Percentiles rank a stretch among this genome's conserved stretches.
These are phyloP conservation scores for Exophiala xenobiotica DNA, from an alignment of 2,329 filamentous ascomycete species.

Conservation along the genomic window DNA sequence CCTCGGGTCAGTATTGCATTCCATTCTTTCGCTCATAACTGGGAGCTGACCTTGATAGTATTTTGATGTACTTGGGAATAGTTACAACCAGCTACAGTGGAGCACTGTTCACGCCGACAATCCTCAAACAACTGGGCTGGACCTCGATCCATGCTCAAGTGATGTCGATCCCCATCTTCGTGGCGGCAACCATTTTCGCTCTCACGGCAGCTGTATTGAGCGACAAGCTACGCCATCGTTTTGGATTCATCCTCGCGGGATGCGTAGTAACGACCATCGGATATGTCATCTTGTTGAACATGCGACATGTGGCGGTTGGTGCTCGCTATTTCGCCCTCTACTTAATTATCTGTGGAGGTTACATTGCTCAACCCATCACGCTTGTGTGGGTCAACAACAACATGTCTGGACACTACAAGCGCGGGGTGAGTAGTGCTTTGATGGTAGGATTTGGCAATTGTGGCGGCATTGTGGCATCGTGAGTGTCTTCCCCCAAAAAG, in stretches of 20 bases:
- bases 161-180: constrained; percentile 39
- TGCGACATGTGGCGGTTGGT: constrained; percentile 30
- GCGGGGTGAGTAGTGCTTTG: constrained; percentile 33
- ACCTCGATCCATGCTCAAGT: constrained; percentile 35
- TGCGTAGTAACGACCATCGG: constrained; percentile 1
- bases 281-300: constrained; percentile 37
- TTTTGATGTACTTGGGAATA: constrained; percentile 36
- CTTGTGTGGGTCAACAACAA: constrained; percentile 36
- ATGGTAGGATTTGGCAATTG: constrained; percentile 35
- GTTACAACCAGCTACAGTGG: constrained; percentile 38
- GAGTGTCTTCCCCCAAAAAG: background rate
- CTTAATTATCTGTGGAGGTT: constrained; percentile 33
- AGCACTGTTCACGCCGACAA: constrained; percentile 38
- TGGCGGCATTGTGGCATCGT: constrained; percentile 38
- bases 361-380: constrained; percentile 35
- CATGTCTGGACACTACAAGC: constrained; percentile 34
- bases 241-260: constrained; percentile 27
- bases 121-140: constrained; percentile 38
- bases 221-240: constrained; percentile 37
- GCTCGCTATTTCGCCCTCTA: constrained; percentile 35
- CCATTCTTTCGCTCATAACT: constrained; percentile 25
- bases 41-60: constrained; percentile 24
- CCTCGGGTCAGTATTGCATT: constrained; percentile 29
- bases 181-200: constrained; percentile 34
- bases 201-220: constrained; percentile 34